phyloP scores from a whole-genome alignment of 2,329 filamentous ascomycete species.

The Trichoderma arundinaceum region DNA sequence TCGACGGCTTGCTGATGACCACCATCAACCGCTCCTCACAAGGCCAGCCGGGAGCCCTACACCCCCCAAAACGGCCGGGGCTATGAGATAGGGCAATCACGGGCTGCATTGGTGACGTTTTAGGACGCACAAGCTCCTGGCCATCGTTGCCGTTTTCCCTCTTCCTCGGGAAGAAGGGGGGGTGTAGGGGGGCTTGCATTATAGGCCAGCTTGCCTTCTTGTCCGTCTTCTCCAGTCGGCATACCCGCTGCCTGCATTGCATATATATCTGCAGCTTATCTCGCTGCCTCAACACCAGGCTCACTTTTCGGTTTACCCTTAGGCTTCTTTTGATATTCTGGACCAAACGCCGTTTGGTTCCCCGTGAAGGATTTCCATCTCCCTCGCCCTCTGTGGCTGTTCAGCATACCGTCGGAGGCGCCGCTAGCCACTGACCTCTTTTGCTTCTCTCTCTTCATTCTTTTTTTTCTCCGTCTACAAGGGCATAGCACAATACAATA shows the following conservation, averaged over 20 bases:
- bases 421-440: slow-evolving; percentile 13
- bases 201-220: not conserved
- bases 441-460: not conserved
- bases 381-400: slow-evolving; percentile 6
- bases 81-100: slow-evolving; percentile 22
- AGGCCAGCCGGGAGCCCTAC: slow-evolving; percentile 34
- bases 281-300: slow-evolving; percentile 26
- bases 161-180: not conserved
- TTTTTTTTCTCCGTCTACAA: not conserved
- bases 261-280: slow-evolving; percentile 28
- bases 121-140: slow-evolving; percentile 3
- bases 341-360: not conserved
- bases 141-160: not conserved
- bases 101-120: slow-evolving; percentile 30
- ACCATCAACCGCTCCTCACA: slow-evolving; percentile 36
- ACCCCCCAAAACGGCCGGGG: not conserved
- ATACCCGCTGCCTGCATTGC: slow-evolving; percentile 25
- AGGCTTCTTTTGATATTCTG: slow-evolving; percentile 26
- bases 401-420: slow-evolving; percentile 24
- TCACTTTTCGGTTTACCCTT: slow-evolving; percentile 2
- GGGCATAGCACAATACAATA: not conserved
- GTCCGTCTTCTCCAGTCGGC: slow-evolving; percentile 18
- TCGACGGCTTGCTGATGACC: slow-evolving; percentile 37
- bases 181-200: not conserved
- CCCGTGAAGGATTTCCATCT: slow-evolving; percentile 14